phyloP scores from a whole-genome alignment of 2,329 filamentous ascomycete genomes.

The Apiospora rasikravindrae region DNA sequence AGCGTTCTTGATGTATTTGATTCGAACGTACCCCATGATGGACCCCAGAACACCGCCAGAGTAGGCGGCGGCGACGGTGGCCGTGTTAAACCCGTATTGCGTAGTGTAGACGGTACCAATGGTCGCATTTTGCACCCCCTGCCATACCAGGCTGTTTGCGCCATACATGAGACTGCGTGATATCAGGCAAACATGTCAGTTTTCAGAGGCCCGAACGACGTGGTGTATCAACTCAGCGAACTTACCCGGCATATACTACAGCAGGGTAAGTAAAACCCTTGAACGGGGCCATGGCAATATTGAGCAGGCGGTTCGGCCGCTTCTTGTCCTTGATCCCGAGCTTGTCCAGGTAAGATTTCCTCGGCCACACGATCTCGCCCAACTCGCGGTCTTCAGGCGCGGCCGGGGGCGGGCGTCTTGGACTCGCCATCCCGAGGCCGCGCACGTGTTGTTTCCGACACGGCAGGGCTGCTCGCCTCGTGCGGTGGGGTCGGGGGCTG shows the following conservation, averaged over 20 bases:
- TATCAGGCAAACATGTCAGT: not conserved
- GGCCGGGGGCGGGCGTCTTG: conserved; percentile 21
- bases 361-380: conserved; percentile 38
- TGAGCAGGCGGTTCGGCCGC: conserved; percentile 43
- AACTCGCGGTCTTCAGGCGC: conserved; percentile 30
- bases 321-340: conserved; percentile 42
- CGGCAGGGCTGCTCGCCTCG: not conserved
- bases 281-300: conserved; percentile 41
- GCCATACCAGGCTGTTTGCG: conserved; percentile 40
- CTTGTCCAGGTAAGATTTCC: conserved; percentile 45
- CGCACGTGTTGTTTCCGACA: conserved; percentile 19
- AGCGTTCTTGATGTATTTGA: conserved; percentile 37
- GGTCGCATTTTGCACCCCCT: conserved; percentile 38
- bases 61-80: conserved; percentile 35
- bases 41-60: conserved; percentile 29
- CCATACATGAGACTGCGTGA: conserved; percentile 36
- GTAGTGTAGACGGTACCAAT: conserved; percentile 39
- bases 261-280: conserved; percentile 38
- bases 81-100: conserved; percentile 38
- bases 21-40: conserved; percentile 29
- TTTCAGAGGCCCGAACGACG: not conserved
- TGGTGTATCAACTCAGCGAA: not conserved
- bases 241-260: conserved; percentile 45
- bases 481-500: not conserved
- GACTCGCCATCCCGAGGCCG: conserved; percentile 20